A percentile compares a stretch with the other conserved stretches of the same genome.
Conservation (phyloP, 2,329 filamentous ascomycete genomes). For the Phaeosphaeriaceae sp. region DNA sequence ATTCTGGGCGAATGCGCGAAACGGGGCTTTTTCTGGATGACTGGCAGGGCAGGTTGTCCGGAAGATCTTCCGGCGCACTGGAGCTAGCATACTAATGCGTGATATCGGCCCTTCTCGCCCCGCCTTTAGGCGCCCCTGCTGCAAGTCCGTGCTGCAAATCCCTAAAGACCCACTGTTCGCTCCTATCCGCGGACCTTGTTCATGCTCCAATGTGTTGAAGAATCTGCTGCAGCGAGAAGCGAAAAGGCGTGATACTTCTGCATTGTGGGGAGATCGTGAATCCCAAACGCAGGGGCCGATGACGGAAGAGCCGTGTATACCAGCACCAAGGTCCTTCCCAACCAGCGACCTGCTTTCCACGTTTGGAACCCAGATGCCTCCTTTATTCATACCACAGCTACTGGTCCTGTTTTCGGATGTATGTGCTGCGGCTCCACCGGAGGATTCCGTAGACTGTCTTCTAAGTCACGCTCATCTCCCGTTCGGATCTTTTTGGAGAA, state of each 20-base stretch:
- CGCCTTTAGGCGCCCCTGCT: not conserved
- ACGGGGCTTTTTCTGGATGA: not conserved
- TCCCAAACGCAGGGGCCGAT: too few species aligned
- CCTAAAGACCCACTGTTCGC: not conserved
- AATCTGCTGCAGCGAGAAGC: too few species aligned
- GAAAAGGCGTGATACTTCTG: too few species aligned
- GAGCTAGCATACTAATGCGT: not conserved
- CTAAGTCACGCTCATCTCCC: not conserved
- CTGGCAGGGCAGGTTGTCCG: not conserved
- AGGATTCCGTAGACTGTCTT: not conserved
- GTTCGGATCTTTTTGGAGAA: conserved; percentile 2
- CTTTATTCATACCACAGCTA: conserved; percentile 31
- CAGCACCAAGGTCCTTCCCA: too few species aligned
- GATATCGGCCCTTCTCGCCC: not conserved
- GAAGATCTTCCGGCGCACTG: not conserved
- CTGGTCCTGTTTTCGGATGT: conserved; percentile 16
- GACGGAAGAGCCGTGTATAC: too few species aligned
- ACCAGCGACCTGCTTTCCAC: too few species aligned
- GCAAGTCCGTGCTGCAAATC: not conserved
- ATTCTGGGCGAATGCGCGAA: too few species aligned
- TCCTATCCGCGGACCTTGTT: not conserved
- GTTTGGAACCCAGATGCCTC: too few species aligned
- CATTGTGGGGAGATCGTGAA: too few species aligned
- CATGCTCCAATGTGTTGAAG: too few species aligned
- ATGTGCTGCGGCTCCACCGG: conserved; percentile 1